phyloP scores from a whole-genome alignment of 2,329 filamentous ascomycete genomes.

The Cryphonectria radicalis region DNA sequence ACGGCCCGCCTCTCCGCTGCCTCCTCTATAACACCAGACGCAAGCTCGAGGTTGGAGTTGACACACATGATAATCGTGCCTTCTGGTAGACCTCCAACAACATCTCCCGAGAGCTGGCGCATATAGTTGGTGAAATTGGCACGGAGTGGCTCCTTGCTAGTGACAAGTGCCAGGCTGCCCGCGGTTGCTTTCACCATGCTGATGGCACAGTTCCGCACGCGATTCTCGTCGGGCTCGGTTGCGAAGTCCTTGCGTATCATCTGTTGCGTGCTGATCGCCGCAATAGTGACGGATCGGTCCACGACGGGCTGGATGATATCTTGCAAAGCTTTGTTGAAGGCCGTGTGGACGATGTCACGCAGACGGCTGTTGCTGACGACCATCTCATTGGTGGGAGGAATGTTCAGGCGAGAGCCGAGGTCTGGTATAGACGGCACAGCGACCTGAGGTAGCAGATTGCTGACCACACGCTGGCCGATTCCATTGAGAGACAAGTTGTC shows the following conservation, averaged over 20 bases:
- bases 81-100: slow-evolving; percentile 85
- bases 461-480: slow-evolving; percentile 68
- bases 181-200: slow-evolving; percentile 95
- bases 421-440: slow-evolving; percentile 84
- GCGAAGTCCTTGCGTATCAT: slow-evolving; percentile 97
- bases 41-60: slow-evolving; percentile 93
- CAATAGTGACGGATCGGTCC: slow-evolving; percentile 95
- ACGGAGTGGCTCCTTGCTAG: slow-evolving; percentile 93
- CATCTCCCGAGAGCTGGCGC: slow-evolving; percentile 67
- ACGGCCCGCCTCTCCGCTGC: slow-evolving; percentile 92
- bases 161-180: slow-evolving; percentile 93
- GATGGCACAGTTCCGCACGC: slow-evolving; percentile 82
- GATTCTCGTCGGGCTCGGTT: slow-evolving; percentile 87
- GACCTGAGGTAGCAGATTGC: slow-evolving; percentile 75
- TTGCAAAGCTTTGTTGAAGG: slow-evolving; percentile 86
- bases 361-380: slow-evolving; percentile 71
- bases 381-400: slow-evolving; percentile 81
- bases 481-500: slow-evolving; percentile 81
- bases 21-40: slow-evolving; percentile 92
- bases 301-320: slow-evolving; percentile 98
- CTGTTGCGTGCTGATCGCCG: slow-evolving; percentile 93
- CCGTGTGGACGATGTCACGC: slow-evolving; percentile 79
- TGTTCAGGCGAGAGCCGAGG: slow-evolving; percentile 75
- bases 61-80: slow-evolving; percentile 98
- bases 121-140: slow-evolving; percentile 99